phyloP scores from a whole-genome alignment of 805 yeast genomes.

The Saturnispora diversa region DNA sequence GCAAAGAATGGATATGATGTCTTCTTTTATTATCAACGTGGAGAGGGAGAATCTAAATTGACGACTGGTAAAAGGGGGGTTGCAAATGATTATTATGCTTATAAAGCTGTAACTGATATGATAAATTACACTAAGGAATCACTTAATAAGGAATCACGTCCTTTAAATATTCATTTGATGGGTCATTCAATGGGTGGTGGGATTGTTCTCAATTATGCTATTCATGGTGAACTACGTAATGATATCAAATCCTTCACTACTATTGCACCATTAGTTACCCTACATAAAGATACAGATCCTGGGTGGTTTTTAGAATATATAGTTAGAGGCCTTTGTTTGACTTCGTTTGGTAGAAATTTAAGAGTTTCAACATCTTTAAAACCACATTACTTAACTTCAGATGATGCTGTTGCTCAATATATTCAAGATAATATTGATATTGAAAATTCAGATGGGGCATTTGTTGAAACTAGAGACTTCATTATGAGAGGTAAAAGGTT shows the following conservation, averaged over 20 bases:
- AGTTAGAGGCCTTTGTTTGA: slow-evolving; percentile 35
- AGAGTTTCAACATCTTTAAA: slow-evolving; percentile 47
- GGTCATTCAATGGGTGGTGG: slow-evolving; percentile 88
- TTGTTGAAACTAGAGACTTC: slow-evolving; percentile 52
- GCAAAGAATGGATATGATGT: slow-evolving; percentile 50
- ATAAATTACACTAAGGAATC: slow-evolving; percentile 37
- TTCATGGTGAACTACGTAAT: slow-evolving; percentile 43
- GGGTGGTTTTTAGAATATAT: slow-evolving; percentile 33
- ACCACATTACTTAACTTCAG: slow-evolving; percentile 46
- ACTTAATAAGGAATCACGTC: slow-evolving; percentile 17
- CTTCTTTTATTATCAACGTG: slow-evolving; percentile 68
- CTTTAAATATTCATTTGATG: slow-evolving; percentile 40
- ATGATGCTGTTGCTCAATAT: slow-evolving; percentile 39
- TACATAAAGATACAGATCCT: slow-evolving; percentile 57
- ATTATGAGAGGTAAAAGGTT: slow-evolving; percentile 52
- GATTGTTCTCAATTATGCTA: slow-evolving; percentile 53
- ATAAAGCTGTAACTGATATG: slow-evolving; percentile 54
- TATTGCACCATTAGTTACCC: slow-evolving; percentile 51
- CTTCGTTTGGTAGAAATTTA: slow-evolving; percentile 38
- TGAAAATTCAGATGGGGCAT: slow-evolving; percentile 44
- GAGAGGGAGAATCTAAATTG: slow-evolving; percentile 59
- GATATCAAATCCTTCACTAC: slow-evolving; percentile 40
- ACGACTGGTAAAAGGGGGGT: slow-evolving; percentile 42
- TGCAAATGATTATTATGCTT: slow-evolving; percentile 49
- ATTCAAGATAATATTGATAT: slow-evolving; percentile 35